Evolutionary conservation across 441 rosid species (phyloP).

Genomic region (Arabidopsis lyrata): DNA sequence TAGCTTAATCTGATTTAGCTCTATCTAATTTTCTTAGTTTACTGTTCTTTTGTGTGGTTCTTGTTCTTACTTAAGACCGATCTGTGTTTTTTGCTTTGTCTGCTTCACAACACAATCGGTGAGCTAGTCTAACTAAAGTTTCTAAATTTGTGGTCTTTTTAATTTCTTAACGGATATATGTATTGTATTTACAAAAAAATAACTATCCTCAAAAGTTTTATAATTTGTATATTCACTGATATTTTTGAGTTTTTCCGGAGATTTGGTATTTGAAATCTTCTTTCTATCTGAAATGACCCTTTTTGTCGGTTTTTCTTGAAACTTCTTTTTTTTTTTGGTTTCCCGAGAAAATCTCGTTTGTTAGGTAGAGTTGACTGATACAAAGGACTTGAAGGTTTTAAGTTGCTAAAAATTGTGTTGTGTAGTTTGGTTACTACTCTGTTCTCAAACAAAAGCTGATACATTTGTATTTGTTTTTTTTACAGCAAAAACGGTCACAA

Average conservation of each 20-base stretch:
- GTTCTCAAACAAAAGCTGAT: constrained; percentile 26
- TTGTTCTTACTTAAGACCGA: constrained; percentile 26
- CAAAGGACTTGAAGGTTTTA: background rate
- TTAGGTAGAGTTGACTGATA: constrained; percentile 43
- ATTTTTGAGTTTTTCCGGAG: background rate
- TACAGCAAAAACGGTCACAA: constrained; percentile 32
- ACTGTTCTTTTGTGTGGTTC: constrained; percentile 2
- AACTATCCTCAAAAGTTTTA: background rate
- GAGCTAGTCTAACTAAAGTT: constrained; percentile 15
- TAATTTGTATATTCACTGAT: background rate
- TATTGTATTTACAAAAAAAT: background rate
- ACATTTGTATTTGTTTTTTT: background rate
- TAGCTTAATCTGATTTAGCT: background rate
- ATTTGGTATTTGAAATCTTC: constrained; percentile 33
- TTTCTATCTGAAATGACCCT: constrained; percentile 17
- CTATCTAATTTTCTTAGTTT: constrained; percentile 13
- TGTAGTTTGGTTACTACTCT: constrained; percentile 4
- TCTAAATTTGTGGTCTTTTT: background rate
- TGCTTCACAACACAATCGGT: constrained; percentile 17
- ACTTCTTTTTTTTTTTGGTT: background rate
- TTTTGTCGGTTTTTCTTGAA: constrained; percentile 37
- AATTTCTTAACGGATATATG: background rate
- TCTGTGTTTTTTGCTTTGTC: constrained; percentile 30
- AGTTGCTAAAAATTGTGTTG: background rate
- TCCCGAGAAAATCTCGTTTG: constrained; percentile 32